Evolutionary conservation across 768 basidiomycete species (phyloP).

Genomic region (Termitomyces titanicus): DNA sequence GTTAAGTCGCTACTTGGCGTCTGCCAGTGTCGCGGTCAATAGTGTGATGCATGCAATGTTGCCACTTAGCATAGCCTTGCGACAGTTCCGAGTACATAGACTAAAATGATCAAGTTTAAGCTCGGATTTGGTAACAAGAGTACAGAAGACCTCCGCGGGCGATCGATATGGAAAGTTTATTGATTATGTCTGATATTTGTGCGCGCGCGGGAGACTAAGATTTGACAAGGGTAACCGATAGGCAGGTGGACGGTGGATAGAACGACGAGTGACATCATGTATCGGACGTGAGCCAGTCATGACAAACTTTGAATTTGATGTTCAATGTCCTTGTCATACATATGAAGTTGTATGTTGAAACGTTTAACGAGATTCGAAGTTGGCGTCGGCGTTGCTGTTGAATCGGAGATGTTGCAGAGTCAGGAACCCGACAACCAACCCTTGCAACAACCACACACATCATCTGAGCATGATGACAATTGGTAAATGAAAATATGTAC

Average conservation of each 20-base stretch:
- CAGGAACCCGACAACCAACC: too few species aligned
- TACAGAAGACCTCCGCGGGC: neutral
- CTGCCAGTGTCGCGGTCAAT: neutral
- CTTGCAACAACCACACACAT: too few species aligned
- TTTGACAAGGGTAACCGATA: neutral
- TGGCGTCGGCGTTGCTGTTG: neutral
- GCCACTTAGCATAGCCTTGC: neutral
- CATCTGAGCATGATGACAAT: neutral
- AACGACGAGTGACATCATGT: neutral
- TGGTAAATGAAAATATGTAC: too few species aligned
- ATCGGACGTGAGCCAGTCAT: neutral
- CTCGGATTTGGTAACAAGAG: neutral
- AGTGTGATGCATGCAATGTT: neutral
- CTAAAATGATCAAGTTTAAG: neutral
- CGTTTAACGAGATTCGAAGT: too few species aligned
- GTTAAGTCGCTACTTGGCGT: neutral
- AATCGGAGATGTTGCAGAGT: slow-evolving; percentile 11
- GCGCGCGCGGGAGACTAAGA: neutral
- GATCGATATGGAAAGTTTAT: neutral
- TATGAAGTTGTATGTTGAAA: too few species aligned
- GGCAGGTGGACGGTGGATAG: too few species aligned
- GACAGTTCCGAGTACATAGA: neutral
- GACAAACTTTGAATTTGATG: neutral
- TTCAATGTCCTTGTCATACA: neutral
- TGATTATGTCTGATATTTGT: neutral